Base-by-base conservation (phyloP, 2,329 filamentous ascomycete species). In the Penicillium brevicompactum region DNA sequence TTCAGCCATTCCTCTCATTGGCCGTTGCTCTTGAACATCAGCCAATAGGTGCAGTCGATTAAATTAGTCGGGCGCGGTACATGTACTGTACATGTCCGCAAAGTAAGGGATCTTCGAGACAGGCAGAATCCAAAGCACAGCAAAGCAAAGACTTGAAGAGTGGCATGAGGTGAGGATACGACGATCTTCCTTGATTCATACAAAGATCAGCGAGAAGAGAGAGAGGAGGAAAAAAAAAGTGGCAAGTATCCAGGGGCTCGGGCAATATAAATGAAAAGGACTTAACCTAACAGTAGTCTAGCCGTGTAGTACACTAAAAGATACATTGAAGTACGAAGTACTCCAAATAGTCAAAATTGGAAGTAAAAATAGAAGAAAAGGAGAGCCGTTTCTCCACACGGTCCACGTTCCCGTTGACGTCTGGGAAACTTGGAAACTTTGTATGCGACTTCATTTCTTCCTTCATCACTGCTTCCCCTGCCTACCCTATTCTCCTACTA, bases 361-460 rank as follows among this genome's bases (percentile, higher is more conserved):
- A 52, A 38, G 47, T 49, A 48, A 53, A 41, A 45, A 46, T 54
- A 45, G 51, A 40, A 40, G 40, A 31, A 46, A 43, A 47, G 50
- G 38, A 60, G 44, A 51, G 46, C 38, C 55, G 52, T 59, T 54
- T 49, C 58, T 58, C 61, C 61, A 63, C 61, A 54, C 55, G 46
- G 55, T 64, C 59, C 58, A 63, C 60, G 58, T 62, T 62, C 61
- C 60, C 61, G 55, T 66, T 62, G 61, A 64, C 57, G 55, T 67
- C 55, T 52, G 27, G 40, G 57, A 46, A 48, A 52, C 46, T 56
- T 58, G 40, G 57, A 46, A 48, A 52, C 46, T 56, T 58, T 53
- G 50, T 53, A 51, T 61, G 45, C 50, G 45, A 50, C 37, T 57
- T 53, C 40, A 46, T 50, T 47, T 44, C 46, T 57, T 40, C 51